phyloP scores from a whole-genome alignment of 169 alveolate species.

The Plasmodium billcollinsi region DNA sequence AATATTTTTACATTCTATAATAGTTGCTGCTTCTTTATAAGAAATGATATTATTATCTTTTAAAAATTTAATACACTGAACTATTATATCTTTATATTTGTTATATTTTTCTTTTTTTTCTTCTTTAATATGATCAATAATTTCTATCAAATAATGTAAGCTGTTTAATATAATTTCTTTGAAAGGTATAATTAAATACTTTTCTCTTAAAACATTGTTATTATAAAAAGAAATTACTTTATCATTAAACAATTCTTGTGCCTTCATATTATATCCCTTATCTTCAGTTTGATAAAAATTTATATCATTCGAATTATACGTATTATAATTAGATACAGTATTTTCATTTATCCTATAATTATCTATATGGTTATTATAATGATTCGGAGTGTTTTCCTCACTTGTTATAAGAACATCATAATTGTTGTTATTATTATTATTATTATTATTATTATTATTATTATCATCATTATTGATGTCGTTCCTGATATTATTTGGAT shows the following conservation, averaged over 20 bases:
- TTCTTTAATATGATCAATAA: conserved; percentile 22
- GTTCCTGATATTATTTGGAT: background rate
- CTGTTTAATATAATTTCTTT: conserved; percentile 43
- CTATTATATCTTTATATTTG: conserved; percentile 36
- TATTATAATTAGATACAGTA: no score
- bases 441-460: no score
- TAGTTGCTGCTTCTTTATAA: conserved; percentile 53
- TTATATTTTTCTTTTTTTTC: background rate
- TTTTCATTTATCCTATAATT: no score
- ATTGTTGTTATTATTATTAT: no score
- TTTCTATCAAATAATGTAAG: conserved; percentile 36
- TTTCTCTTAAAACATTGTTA: background rate
- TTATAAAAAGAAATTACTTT: background rate
- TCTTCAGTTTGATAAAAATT: background rate
- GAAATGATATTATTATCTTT: conserved; percentile 18
- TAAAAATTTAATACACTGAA: background rate
- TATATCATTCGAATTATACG: no score
- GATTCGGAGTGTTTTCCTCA: no score
- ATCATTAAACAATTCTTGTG: background rate
- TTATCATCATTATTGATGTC: no score
- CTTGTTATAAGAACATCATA: no score
- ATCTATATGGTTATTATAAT: no score
- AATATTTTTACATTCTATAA: conserved; percentile 56
- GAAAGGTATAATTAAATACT: background rate
- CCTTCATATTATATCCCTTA: background rate